These are phyloP conservation scores for Nakazawaea anatomiae DNA, from an alignment of 805 yeast species.

Conservation along the genomic window DNA sequence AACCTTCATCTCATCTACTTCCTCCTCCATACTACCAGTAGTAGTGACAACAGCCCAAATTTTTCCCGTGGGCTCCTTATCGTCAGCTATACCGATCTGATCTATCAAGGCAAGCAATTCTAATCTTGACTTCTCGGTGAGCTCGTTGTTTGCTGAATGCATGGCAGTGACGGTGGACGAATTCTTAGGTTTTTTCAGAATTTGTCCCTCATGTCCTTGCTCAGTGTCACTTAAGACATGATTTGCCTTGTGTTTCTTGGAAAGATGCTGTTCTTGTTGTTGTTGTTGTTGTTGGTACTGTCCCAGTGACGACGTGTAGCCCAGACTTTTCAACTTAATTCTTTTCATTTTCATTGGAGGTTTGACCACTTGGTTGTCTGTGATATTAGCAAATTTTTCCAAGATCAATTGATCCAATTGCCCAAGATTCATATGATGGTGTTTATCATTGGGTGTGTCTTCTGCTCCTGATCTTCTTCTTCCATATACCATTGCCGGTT, in stretches of 20 bases:
- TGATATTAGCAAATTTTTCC: constrained; percentile 10
- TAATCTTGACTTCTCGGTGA: constrained; percentile 2
- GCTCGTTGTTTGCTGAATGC: constrained; percentile 1
- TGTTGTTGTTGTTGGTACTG: no score
- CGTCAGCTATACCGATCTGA: constrained; percentile 20
- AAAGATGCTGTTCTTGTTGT: no score
- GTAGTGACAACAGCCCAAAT: constrained; percentile 10
- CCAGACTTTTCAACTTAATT: constrained; percentile 13
- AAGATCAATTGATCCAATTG: constrained; percentile 14
- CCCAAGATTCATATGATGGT: background rate
- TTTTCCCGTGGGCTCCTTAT: constrained; percentile 12
- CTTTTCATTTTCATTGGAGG: constrained; percentile 23
- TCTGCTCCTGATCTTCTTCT: background rate
- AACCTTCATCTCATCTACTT: constrained; percentile 11
- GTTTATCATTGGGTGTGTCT: background rate
- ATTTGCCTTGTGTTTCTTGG: background rate
- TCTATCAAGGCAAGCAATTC: constrained; percentile 8
- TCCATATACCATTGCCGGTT: constrained; percentile 20
- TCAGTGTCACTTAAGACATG: background rate
- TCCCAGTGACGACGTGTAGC: no score
- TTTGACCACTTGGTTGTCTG: constrained; percentile 16
- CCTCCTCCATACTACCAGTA: constrained; percentile 11
- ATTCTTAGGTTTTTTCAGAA: background rate
- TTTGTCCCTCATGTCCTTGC: background rate
- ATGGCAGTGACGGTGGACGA: background rate